Evolutionary conservation across 805 yeast genomes (phyloP), one percentile per base, ranked within the genome.

Genomic region (Pichia cephalocereana): DNA sequence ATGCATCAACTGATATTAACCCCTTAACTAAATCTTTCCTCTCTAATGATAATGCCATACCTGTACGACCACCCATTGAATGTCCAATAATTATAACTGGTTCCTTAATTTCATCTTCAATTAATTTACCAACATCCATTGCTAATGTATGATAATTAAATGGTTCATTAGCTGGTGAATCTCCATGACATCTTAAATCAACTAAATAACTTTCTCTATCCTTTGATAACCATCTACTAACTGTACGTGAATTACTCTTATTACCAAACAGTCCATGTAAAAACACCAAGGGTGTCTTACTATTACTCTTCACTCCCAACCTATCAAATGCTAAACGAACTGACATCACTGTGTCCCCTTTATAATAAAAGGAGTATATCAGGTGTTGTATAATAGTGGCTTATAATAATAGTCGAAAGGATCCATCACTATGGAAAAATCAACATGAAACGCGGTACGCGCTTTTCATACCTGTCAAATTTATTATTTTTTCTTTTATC

Each of bases 41-140:
- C 45, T 88, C 70, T 49, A 93, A 68, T 0, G 87, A 82, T 6
- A 85, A 70, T 0, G 93, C 89, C 97, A 91, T 90, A 7, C 83
- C 96, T 0, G 91, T 76, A 59, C 91, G 90, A 6, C 96, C 99
- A 8, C 99, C 99, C 93, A 86, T 83, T 0, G 91, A 83, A 61
- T 85, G 93, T 0, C 95, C 95, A 17, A 85, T 67, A 18, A 85
- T 50, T n/a, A 85, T 76, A 0, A 86, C 83, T 45, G 75, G 72
- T 12, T 61, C 55, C 41, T 72, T 55, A 3, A 63, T 54, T 9
- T 73, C 70, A 4, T 75, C 76, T 1, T 60, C 57, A 11, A 90
- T 74, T 60, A 89, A 91, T 18, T 66, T 57, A 54, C 82, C 88
- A n/a, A 91, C 88, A 62, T 91, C 99, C 0, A 86, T 82, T 0